phyloP scores from a whole-genome alignment of 768 basidiomycete species.

The Cystofilobasidium bisporidii region DNA sequence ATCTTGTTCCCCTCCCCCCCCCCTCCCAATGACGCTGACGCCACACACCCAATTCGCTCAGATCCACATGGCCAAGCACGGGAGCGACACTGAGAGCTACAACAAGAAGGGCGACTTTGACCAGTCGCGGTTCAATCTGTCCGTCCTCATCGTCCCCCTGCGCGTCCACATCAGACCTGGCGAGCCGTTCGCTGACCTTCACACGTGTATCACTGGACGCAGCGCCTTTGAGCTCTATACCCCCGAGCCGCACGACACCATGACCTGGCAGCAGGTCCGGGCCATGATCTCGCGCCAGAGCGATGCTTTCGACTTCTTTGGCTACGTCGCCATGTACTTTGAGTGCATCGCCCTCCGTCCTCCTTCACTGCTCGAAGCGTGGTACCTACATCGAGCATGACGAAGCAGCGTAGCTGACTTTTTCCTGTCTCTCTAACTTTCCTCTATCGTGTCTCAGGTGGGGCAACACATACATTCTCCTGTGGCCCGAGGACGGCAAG shows the following conservation, averaged over 20 bases:
- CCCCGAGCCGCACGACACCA: constrained; percentile 30
- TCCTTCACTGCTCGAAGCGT: no score
- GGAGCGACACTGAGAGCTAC: constrained; percentile 45
- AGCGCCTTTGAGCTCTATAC: constrained; percentile 27
- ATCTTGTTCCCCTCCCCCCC: no score
- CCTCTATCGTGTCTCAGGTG: constrained; percentile 32
- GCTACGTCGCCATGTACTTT: constrained; percentile 28
- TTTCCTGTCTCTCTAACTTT: no score
- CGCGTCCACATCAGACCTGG: no score
- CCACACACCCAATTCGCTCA: background rate
- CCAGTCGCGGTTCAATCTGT: constrained; percentile 13
- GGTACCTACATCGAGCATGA: no score
- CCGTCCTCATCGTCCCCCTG: background rate
- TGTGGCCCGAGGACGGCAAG: constrained; percentile 43
- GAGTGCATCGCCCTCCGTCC: background rate
- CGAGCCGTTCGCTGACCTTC: background rate
- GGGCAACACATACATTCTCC: constrained; percentile 41
- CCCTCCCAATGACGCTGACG: no score
- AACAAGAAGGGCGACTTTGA: constrained; percentile 37
- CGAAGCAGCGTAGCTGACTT: no score
- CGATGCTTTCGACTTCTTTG: constrained; percentile 36
- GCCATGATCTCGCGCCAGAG: constrained; percentile 39
- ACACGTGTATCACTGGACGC: no score
- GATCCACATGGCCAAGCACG: constrained; percentile 44
- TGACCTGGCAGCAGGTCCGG: constrained; percentile 36